A percentile compares a stretch with the other conserved stretches of the same genome.
These are phyloP conservation scores for Dictyostelium brefeldianum DNA, from an alignment of 78 protist species.

Conservation along the genomic window DNA sequence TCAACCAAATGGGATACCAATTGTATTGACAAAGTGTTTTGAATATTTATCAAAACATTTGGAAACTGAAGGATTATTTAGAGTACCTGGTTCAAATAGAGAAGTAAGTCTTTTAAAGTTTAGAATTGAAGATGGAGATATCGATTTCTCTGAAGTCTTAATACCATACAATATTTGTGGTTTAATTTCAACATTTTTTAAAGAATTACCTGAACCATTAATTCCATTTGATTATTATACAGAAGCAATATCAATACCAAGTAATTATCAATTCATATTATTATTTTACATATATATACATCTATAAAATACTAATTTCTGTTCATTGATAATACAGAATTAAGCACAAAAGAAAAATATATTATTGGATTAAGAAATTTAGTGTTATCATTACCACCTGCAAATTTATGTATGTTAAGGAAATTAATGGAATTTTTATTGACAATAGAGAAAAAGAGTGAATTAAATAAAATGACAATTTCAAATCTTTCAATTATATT, in stretches of 20 bases:
- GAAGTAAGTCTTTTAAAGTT: conserved; percentile 68
- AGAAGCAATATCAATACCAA: conserved; percentile 23
- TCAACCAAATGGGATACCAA: conserved; percentile 72
- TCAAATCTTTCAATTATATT: conserved; percentile 65
- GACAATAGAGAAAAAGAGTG: conserved; percentile 35
- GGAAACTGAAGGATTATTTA: conserved; percentile 72
- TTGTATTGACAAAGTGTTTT: conserved; percentile 52
- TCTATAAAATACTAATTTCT: neutral
- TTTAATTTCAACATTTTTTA: conserved; percentile 69
- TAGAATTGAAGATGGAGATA: conserved; percentile 71
- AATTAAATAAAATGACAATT: conserved; percentile 54
- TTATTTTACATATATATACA: too few relatives aligned
- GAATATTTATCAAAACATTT: conserved; percentile 46
- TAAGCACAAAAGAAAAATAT: conserved; percentile 4
- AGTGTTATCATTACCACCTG: conserved; percentile 63
- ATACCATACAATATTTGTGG: conserved; percentile 79
- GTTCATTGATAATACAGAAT: neutral
- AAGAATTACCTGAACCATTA: conserved; percentile 67
- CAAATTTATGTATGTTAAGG: conserved; percentile 64
- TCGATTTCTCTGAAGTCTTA: conserved; percentile 25
- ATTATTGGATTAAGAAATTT: conserved; percentile 34
- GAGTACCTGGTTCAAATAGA: conserved; percentile 73
- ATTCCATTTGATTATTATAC: conserved; percentile 56
- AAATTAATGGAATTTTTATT: conserved; percentile 49
- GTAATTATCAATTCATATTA: conserved; percentile 7